Evolutionary conservation across 305 asterid species (phyloP).

Genomic region (Solanum hybrid): DNA sequence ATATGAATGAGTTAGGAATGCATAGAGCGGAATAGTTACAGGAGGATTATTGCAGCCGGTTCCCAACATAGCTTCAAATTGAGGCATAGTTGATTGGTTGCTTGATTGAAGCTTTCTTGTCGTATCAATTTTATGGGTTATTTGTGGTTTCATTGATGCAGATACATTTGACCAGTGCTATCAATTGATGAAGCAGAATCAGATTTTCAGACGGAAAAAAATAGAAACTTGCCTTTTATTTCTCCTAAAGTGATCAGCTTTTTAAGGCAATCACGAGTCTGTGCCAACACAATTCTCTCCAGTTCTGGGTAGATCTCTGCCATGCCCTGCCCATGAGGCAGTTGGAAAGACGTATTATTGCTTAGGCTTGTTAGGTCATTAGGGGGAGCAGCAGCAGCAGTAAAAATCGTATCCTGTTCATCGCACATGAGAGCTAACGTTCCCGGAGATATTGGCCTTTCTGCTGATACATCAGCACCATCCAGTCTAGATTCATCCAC

Average conservation of each 20-base stretch:
- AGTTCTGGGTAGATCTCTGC: slow-evolving; percentile 18
- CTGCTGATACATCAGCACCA: slow-evolving; percentile 37
- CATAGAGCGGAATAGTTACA: not conserved
- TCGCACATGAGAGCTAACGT: slow-evolving; percentile 81
- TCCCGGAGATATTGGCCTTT: slow-evolving; percentile 63
- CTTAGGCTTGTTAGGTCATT: slow-evolving; percentile 28
- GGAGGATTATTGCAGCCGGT: not conserved
- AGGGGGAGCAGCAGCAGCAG: slow-evolving; percentile 29
- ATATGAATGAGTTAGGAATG: not conserved
- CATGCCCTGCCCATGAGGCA: slow-evolving; percentile 29
- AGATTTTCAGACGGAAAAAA: not conserved
- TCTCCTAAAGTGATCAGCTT: slow-evolving; percentile 20
- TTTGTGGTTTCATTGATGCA: not conserved
- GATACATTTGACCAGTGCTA: not conserved
- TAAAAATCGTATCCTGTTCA: slow-evolving; percentile 50
- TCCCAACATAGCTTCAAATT: not conserved
- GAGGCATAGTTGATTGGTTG: not conserved
- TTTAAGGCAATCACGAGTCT: slow-evolving; percentile 18
- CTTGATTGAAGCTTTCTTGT: not conserved
- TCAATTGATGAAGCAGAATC: not conserved
- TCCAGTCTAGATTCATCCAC: slow-evolving; percentile 40
- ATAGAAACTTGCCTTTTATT: slow-evolving; percentile 14
- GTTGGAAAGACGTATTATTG: slow-evolving; percentile 28
- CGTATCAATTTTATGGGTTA: not conserved
- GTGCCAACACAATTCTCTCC: slow-evolving; percentile 13